Evolutionary conservation across 805 yeast genomes (phyloP).

Genomic region (Pichia paraexigua): DNA sequence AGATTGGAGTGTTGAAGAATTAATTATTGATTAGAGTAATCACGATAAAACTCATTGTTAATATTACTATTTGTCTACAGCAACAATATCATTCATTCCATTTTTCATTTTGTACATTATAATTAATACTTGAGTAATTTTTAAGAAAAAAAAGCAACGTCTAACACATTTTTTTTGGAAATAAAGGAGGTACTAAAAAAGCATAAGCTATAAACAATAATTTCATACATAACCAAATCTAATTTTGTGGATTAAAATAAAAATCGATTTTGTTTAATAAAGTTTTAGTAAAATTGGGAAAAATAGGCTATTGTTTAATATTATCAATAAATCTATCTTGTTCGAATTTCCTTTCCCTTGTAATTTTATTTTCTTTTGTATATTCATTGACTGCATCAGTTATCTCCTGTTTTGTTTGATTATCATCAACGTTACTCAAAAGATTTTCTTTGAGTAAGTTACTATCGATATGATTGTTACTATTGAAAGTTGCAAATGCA

Average conservation of each 20-base stretch:
- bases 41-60: neutral
- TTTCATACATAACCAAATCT: neutral
- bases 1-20: constrained; percentile 98
- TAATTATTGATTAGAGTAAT: constrained; percentile 63
- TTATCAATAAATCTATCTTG: constrained; percentile 56
- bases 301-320: constrained; percentile 13
- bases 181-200: neutral
- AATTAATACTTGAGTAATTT: neutral
- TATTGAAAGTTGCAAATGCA: constrained; percentile 49
- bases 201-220: neutral
- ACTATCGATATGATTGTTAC: constrained; percentile 27
- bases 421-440: neutral
- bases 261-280: too few relatives aligned
- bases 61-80: neutral
- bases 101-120: constrained; percentile 3
- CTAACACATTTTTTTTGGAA: neutral
- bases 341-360: constrained; percentile 51
- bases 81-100: neutral
- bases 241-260: too few relatives aligned
- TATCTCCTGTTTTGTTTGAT: neutral
- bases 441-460: neutral
- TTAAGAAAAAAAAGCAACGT: neutral
- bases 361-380: constrained; percentile 42
- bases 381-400: constrained; percentile 41
- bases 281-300: too few relatives aligned